A percentile compares a stretch with the other conserved stretches of the same genome.
Conservation (phyloP, 257 asterid species). For the Cordia subcordata region DNA sequence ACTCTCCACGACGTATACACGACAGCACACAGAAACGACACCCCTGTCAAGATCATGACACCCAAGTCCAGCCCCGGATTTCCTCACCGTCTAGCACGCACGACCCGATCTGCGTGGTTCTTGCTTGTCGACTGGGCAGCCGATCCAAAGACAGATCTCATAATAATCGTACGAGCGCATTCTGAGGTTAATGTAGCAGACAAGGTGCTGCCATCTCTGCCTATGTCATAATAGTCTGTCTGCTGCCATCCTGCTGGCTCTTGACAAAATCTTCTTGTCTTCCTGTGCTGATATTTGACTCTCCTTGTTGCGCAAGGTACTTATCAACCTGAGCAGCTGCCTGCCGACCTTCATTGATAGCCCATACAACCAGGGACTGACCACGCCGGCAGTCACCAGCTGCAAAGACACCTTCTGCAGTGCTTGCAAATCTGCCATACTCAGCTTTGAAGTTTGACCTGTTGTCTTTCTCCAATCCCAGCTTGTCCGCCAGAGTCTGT, state of each 20-base stretch:
- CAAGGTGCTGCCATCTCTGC: background rate
- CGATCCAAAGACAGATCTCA: background rate
- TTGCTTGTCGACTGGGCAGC: background rate
- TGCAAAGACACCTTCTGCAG: constrained; percentile 80
- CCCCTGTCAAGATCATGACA: background rate
- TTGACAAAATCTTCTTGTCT: constrained; percentile 23
- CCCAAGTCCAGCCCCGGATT: background rate
- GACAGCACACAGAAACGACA: background rate
- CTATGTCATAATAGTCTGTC: constrained; percentile 55
- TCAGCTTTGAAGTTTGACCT: constrained; percentile 91
- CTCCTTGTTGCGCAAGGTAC: constrained; percentile 45
- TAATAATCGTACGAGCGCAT: background rate
- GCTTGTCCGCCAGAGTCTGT: constrained; percentile 75
- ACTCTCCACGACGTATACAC: background rate
- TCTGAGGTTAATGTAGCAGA: background rate
- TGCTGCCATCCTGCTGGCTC: constrained; percentile 35
- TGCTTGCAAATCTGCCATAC: constrained; percentile 80
- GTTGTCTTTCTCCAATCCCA: constrained; percentile 74
- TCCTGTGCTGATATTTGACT: constrained; percentile 4
- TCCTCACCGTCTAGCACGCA: too few species aligned
- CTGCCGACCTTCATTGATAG: constrained; percentile 91
- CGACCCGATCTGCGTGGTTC: background rate
- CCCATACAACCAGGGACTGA: constrained; percentile 98
- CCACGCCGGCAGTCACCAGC: constrained; percentile 99
- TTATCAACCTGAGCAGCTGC: constrained; percentile 92